These are phyloP conservation scores for Aquilaria sinensis DNA, from an alignment of 345 rosid species.

Conservation along the genomic window DNA sequence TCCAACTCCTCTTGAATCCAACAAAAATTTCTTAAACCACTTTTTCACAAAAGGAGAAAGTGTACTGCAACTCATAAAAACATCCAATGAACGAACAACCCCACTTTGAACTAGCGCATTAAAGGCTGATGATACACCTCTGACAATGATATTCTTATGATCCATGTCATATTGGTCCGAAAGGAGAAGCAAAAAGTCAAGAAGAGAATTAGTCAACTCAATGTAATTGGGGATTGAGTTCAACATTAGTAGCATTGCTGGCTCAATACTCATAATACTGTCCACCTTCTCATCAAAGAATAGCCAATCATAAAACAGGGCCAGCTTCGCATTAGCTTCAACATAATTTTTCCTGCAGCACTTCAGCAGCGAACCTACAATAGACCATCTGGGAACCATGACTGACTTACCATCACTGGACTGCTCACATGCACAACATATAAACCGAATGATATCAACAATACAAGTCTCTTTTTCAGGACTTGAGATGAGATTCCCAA, in stretches of 20 bases:
- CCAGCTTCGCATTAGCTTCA: constrained; percentile 55
- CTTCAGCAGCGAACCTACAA: constrained; percentile 68
- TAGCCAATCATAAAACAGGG: constrained; percentile 81
- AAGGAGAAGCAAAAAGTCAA: constrained; percentile 71
- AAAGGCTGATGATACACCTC: constrained; percentile 58
- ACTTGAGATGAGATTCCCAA: constrained; percentile 43
- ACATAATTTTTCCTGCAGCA: constrained; percentile 44
- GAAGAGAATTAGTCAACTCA: constrained; percentile 55
- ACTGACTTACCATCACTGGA: constrained; percentile 49
- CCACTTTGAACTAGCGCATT: constrained; percentile 48
- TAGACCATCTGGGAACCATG: constrained; percentile 81
- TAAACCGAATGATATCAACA: constrained; percentile 64
- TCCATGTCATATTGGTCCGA: constrained; percentile 58
- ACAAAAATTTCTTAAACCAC: constrained; percentile 40
- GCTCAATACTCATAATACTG: constrained; percentile 82
- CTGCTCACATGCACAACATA: constrained; percentile 75
- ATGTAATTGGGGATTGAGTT: constrained; percentile 62
- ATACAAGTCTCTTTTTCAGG: constrained; percentile 56
- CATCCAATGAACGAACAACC: constrained; percentile 47
- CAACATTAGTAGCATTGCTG: constrained; percentile 72
- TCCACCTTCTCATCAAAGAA: constrained; percentile 66
- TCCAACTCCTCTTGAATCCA: constrained; percentile 18
- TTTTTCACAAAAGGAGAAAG: constrained; percentile 49
- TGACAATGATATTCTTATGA: constrained; percentile 27
- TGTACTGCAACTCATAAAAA: constrained; percentile 30